Conservation (phyloP, 2,329 filamentous ascomycete species). For the Tolypocladium nubicola region DNA sequence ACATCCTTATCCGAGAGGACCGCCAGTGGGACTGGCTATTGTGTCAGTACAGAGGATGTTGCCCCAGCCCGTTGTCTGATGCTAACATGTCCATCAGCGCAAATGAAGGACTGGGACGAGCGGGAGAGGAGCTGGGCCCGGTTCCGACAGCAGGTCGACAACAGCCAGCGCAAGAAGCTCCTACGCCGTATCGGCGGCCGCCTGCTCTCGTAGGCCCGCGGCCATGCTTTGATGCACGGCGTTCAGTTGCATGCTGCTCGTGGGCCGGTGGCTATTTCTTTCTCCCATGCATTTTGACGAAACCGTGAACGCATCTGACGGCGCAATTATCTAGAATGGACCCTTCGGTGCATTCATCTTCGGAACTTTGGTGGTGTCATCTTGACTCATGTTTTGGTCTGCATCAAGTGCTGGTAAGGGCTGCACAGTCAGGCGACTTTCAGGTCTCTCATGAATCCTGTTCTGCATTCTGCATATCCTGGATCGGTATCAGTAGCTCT, state of each 20-base stretch:
- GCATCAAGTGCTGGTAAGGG: not conserved
- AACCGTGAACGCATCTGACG: conserved; percentile 4
- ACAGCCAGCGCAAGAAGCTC: conserved; percentile 23
- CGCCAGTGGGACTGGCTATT: conserved; percentile 51
- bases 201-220: conserved; percentile 7
- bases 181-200: conserved; percentile 28
- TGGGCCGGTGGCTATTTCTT: not conserved
- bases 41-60: conserved; percentile 28
- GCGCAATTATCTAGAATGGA: conserved; percentile 4
- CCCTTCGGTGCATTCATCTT: not conserved
- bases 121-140: conserved; percentile 38
- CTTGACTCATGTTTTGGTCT: not conserved
- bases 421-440: not conserved
- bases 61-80: not conserved
- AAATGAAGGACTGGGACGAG: conserved; percentile 39
- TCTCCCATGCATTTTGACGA: not conserved
- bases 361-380: not conserved
- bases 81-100: conserved; percentile 23
- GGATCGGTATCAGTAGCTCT: not conserved
- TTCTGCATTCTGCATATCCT: not conserved
- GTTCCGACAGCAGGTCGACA: conserved; percentile 28
- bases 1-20: conserved; percentile 46
- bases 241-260: not conserved
- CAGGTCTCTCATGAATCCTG: not conserved
- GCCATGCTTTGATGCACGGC: not conserved